Conservation (phyloP, 164 flowering plant species). For the Umbilicus rupestris region DNA sequence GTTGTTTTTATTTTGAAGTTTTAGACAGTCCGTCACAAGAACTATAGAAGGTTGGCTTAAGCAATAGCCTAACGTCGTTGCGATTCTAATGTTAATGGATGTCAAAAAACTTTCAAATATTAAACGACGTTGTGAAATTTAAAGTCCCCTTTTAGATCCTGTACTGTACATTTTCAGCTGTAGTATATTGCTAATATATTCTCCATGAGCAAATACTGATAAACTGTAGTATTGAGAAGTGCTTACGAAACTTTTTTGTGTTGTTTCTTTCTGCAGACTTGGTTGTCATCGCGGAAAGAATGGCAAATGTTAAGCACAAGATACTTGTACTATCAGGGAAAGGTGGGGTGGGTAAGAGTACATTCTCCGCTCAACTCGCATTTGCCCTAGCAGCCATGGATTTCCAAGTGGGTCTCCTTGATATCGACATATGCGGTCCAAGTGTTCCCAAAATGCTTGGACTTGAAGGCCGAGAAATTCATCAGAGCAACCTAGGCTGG, state of each 20-base stretch:
- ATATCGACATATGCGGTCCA: slow-evolving; percentile 90
- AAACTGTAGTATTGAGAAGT: no score
- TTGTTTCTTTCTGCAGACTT: slow-evolving; percentile 42
- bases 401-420: slow-evolving; percentile 85
- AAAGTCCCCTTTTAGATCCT: no score
- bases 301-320: slow-evolving; percentile 92
- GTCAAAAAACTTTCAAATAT: no score
- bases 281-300: slow-evolving; percentile 73
- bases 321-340: slow-evolving; percentile 87
- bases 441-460: slow-evolving; percentile 97
- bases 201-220: no score
- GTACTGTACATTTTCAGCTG: no score
- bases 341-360: slow-evolving; percentile 98
- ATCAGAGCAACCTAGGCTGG: slow-evolving; percentile 93
- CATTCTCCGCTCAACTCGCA: slow-evolving; percentile 85
- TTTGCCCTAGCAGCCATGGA: slow-evolving; percentile 77
- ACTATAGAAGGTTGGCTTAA: no score
- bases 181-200: no score
- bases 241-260: not conserved
- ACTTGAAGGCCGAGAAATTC: slow-evolving; percentile 87
- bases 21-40: no score
- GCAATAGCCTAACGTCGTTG: no score
- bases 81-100: no score
- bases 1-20: no score
- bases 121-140: no score